Evolutionary conservation across 2,329 filamentous ascomycete genomes (phyloP).

Genomic region (Ophiocordyceps camponoti-rufipedis): DNA sequence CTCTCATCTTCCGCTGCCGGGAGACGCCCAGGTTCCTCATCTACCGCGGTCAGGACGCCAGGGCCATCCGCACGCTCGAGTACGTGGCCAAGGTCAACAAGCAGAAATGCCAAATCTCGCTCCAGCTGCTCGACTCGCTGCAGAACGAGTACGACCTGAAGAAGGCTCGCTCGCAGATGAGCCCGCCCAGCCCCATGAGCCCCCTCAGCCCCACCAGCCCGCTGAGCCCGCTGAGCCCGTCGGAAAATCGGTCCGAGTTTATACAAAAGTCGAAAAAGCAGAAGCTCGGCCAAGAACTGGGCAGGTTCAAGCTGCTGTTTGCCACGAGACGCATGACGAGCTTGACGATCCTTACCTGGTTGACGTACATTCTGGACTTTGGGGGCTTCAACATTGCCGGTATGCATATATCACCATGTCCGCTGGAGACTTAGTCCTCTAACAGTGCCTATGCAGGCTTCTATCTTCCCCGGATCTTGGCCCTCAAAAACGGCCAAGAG

Average conservation of each 20-base stretch:
- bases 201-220: neutral
- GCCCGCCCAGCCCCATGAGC: neutral
- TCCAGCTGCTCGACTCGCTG: slow-evolving; percentile 16
- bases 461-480: slow-evolving; percentile 29
- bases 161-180: neutral
- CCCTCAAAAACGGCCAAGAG: slow-evolving; percentile 28
- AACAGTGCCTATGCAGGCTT: slow-evolving; percentile 10
- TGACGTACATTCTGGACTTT: slow-evolving; percentile 20
- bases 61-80: slow-evolving; percentile 28
- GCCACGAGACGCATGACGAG: slow-evolving; percentile 14
- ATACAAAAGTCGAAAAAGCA: neutral
- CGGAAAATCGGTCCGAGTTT: neutral
- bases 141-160: slow-evolving; percentile 6
- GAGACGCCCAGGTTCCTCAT: slow-evolving; percentile 29
- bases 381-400: slow-evolving; percentile 20
- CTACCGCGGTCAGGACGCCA: slow-evolving; percentile 21
- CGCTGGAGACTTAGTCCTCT: neutral
- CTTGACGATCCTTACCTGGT: slow-evolving; percentile 16
- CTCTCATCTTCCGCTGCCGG: slow-evolving; percentile 26
- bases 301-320: slow-evolving; percentile 15
- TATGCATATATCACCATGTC: neutral
- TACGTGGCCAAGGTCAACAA: slow-evolving; percentile 23
- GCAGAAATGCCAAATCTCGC: slow-evolving; percentile 14
- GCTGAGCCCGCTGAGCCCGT: neutral
- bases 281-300: slow-evolving; percentile 4